phyloP scores from a whole-genome alignment of 2,329 filamentous ascomycete species.

The Ophiocordyceps robertsii region DNA sequence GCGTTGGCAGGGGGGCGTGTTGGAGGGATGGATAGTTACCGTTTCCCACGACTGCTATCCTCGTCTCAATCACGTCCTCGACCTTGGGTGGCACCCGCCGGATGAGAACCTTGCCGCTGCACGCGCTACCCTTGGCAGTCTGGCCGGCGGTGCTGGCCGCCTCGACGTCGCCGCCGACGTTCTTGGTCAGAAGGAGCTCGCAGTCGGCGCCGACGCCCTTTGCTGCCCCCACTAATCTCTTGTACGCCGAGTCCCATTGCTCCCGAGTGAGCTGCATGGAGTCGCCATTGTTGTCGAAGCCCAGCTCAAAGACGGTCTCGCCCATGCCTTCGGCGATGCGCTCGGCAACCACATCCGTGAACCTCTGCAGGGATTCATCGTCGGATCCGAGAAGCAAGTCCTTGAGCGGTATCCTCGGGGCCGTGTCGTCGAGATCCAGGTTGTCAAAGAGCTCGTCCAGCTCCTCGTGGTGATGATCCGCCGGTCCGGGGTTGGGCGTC shows the following conservation, averaged over 20 bases:
- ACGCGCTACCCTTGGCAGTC: conserved; percentile 55
- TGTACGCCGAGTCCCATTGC: conserved; percentile 63
- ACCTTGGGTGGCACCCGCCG: conserved; percentile 59
- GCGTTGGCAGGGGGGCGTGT: background rate
- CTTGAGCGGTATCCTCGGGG: conserved; percentile 55
- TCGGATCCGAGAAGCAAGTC: conserved; percentile 56
- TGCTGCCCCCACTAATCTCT: conserved; percentile 51
- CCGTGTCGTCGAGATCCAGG: conserved; percentile 63
- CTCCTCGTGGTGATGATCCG: conserved; percentile 59
- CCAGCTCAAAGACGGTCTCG: conserved; percentile 84
- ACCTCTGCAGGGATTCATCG: conserved; percentile 46
- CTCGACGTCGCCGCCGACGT: conserved; percentile 68
- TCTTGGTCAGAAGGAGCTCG: conserved; percentile 75
- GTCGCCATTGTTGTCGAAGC: conserved; percentile 80
- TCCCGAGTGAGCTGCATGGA: conserved; percentile 61
- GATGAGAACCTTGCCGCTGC: conserved; percentile 77
- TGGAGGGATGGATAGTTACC: conserved; percentile 27
- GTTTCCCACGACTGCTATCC: conserved; percentile 95
- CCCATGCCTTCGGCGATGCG: conserved; percentile 74
- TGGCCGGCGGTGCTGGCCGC: conserved; percentile 39
- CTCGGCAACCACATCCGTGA: conserved; percentile 51
- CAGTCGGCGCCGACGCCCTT: conserved; percentile 58
- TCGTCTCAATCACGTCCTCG: conserved; percentile 86
- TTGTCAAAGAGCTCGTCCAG: conserved; percentile 87
- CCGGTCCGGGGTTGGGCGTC: conserved; percentile 13